Evolutionary conservation across 2,329 filamentous ascomycete species (phyloP), one percentile per base, ranked within the genome.

Genomic region (Pseudocercospora fijiensis): DNA sequence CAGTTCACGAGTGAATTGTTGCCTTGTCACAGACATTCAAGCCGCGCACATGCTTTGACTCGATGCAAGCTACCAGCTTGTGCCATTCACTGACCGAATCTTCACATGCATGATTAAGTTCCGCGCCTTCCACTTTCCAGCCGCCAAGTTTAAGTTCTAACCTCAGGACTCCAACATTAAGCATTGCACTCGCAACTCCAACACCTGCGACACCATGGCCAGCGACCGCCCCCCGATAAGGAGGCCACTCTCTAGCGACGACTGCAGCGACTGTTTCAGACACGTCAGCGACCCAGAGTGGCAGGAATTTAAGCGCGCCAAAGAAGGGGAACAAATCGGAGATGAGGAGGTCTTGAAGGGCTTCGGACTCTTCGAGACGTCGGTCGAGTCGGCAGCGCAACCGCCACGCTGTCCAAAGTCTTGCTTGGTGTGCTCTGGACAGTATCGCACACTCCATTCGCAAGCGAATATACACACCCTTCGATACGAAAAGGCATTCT

Each of bases 371-470:
- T 41, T 27, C 3, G n/a, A 37, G 3, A 51, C 41, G 26, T 52
- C 53, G 11, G 24, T 33, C 18, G 53, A 18, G 18, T 57, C 41
- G 13, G 28, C 45, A 7, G 60, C 52, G 4, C 24, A 37, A 22
- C 60, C 52, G 7, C 33, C 60, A 16, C 22, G 16, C 7, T 62
- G 60, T 27, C 22, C 52, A 24, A 62, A 58, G 37, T 51, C 53
- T 10, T 62, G 60, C n/a, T 5, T 26, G 22, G 33, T 51, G 18
- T 62, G 60, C 30, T 49, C 43, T 13, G 33, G 4, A 16, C 60
- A 62, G 7, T 62, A 37, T 26, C 60, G 37, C 11, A 33, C 60
- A 9, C 18, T 58, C 7, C 43, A 49, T n/a, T 62, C 52, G 60
- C 60, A 62, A 33, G n/a, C 45, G 18, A 13, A 49, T 20, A 30